These are phyloP conservation scores for Fibroporia radiculosa DNA, from an alignment of 768 basidiomycete genomes.

Conservation along the genomic window DNA sequence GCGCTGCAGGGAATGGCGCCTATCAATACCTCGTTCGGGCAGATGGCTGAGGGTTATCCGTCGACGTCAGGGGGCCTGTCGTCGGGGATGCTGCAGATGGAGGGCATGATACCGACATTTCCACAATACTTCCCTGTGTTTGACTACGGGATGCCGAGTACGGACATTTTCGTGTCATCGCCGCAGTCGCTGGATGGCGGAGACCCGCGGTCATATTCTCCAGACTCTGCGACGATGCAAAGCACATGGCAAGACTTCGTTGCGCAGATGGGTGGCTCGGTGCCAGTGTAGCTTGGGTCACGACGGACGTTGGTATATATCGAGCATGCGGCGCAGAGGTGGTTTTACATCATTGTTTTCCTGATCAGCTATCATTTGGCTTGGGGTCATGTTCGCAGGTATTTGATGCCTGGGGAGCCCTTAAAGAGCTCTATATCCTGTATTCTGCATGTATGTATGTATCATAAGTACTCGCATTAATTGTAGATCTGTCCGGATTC, in stretches of 20 bases:
- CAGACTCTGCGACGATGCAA: slow-evolving; percentile 21
- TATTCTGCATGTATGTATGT: no score
- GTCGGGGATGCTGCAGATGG: slow-evolving; percentile 14
- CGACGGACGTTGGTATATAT: no score
- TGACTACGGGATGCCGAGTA: slow-evolving; percentile 41
- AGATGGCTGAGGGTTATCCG: neutral
- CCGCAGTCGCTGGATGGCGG: slow-evolving; percentile 21
- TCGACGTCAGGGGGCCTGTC: slow-evolving; percentile 1
- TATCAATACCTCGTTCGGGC: slow-evolving; percentile 11
- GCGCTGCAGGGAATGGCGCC: slow-evolving; percentile 3
- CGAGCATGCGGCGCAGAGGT: no score
- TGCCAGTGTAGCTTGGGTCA: no score
- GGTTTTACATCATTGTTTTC: no score
- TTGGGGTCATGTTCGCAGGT: no score
- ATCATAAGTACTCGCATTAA: no score
- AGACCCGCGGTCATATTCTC: slow-evolving; percentile 29
- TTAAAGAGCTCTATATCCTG: no score
- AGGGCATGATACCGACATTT: slow-evolving; percentile 27
- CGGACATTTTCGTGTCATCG: slow-evolving; percentile 17
- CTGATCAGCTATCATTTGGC: no score
- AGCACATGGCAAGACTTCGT: slow-evolving; percentile 27
- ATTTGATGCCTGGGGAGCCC: no score
- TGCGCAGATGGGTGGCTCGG: slow-evolving; percentile 12
- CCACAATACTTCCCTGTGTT: slow-evolving; percentile 74
- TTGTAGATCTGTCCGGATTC: no score